Base-by-base conservation (phyloP, 1,284 basidiomycete genomes). In the Schizopora paradoxa region DNA sequence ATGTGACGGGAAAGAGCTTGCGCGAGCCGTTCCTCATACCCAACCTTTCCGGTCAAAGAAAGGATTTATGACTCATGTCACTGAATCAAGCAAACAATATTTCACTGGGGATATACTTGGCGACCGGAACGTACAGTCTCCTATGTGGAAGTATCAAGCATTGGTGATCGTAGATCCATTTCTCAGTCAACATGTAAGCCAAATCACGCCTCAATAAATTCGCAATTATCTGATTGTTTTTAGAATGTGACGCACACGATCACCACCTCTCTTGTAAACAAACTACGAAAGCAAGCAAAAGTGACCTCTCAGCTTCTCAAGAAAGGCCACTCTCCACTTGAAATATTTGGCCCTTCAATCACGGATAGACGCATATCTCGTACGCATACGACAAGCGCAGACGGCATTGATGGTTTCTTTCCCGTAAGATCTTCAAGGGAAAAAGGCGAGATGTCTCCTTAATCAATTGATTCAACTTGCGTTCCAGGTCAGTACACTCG, bases 91-190 rank as follows among this genome's bases (percentile, higher is more conserved):
- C 13, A 42, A 26, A 44, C 21, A 11, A 19, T 16, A 3, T 14
- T n/a, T 38, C 26, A 34, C 3, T 35, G 7, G 14, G 10, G 33
- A 4, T 19, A 10, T 36, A 18, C 10, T n/a, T 44, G 14, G 5
- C 18, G 31, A 19, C 1, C 29, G 35, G 6, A 10, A 22, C 5
- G 21, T 21, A 10, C 48, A 51, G 16, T 46, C 49, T 6, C 26
- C 29, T 6, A 25, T 38, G 19, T 55, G 48, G 49, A 34, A 38
- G n/a, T 34, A 36, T 29, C 43, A 53, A 7, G 43, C 43, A 10
- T 34, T 55, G 8, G 49, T 53, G 13, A 18, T 51, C 8, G 29
- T 21, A 5, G 52, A 55, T 47, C 54, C 52, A 4, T 44, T 55
- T 41, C 26, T 53, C 6, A 36, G 49, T 13, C 34, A 37, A 6